Percentiles rank a stretch among this genome's conserved stretches.
Evolutionary conservation across 2,329 filamentous ascomycete genomes (phyloP).

Genomic region (Sphaerostilbella broomeana): DNA sequence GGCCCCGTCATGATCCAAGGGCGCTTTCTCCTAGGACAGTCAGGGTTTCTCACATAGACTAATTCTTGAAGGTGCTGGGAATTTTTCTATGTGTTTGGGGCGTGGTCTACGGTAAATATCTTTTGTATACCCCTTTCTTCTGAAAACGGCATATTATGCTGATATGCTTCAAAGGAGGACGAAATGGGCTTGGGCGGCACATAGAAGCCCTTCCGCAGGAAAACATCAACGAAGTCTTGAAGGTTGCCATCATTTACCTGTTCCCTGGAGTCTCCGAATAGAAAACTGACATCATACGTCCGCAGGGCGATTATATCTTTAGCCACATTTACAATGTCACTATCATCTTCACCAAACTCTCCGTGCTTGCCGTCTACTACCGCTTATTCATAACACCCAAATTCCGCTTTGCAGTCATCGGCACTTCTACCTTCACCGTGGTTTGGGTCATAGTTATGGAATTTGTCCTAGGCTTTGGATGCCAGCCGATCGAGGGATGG

Average conservation of each 20-base stretch:
- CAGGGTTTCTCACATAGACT: too few relatives aligned
- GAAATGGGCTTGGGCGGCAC: constrained; percentile 13
- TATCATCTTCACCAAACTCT: constrained; percentile 15
- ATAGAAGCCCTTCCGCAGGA: constrained; percentile 6
- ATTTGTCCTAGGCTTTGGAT: constrained; percentile 14
- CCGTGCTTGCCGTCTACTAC: constrained; percentile 13
- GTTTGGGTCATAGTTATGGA: constrained; percentile 13
- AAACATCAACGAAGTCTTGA: too few relatives aligned
- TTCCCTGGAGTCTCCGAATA: neutral
- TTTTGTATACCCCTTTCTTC: too few relatives aligned
- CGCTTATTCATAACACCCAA: constrained; percentile 12
- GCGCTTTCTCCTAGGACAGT: too few relatives aligned
- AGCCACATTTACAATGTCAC: constrained; percentile 15
- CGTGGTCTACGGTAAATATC: constrained; percentile 9
- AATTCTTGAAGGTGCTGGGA: constrained; percentile 4
- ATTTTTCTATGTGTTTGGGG: constrained; percentile 8
- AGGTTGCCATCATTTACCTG: neutral
- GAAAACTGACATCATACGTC: neutral
- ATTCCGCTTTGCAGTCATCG: constrained; percentile 9
- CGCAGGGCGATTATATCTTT: constrained; percentile 15
- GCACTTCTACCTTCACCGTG: constrained; percentile 10
- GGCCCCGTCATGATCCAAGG: neutral
- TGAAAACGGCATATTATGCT: too few relatives aligned
- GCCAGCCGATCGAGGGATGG: constrained; percentile 11
- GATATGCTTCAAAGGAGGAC: constrained; percentile 4